Evolutionary conservation across 2,329 filamentous ascomycete genomes (phyloP).

Genomic region (Epichloe bromicola): DNA sequence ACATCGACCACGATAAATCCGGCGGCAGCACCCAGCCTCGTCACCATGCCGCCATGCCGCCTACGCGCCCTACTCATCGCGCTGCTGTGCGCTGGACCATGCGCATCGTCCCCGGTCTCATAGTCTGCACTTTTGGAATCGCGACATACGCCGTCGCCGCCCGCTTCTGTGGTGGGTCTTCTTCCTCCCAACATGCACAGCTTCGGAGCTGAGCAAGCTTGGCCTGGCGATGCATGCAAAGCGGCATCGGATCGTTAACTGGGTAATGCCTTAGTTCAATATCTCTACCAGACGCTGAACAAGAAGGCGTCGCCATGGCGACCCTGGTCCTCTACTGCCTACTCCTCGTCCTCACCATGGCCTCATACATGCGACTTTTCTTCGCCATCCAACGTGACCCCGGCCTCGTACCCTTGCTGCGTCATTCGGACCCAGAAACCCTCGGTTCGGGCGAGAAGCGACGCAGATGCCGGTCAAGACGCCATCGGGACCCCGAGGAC

Average conservation of each 20-base stretch:
- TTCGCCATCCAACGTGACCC: conserved; percentile 56
- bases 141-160: conserved; percentile 57
- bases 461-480: conserved; percentile 3
- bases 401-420: conserved; percentile 52
- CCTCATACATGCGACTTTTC: conserved; percentile 59
- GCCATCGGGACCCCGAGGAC: conserved; percentile 15
- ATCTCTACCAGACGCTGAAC: conserved; percentile 43
- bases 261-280: conserved; percentile 38
- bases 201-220: too few relatives aligned
- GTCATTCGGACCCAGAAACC: conserved; percentile 24
- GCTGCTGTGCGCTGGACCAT: conserved; percentile 21
- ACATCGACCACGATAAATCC: neutral
- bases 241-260: too few relatives aligned
- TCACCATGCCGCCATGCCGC: conserved; percentile 21
- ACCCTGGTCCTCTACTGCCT: conserved; percentile 63
- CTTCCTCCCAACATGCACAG: neutral
- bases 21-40: conserved; percentile 3
- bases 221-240: too few relatives aligned
- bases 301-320: conserved; percentile 46
- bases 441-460: conserved; percentile 9
- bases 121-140: conserved; percentile 54
- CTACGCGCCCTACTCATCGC: conserved; percentile 14
- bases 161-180: neutral
- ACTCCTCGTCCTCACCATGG: conserved; percentile 52
- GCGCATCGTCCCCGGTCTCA: conserved; percentile 55